Evolutionary conservation across 495 filamentous ascomycete species (phyloP).

Genomic region (Neurospora discreta): DNA sequence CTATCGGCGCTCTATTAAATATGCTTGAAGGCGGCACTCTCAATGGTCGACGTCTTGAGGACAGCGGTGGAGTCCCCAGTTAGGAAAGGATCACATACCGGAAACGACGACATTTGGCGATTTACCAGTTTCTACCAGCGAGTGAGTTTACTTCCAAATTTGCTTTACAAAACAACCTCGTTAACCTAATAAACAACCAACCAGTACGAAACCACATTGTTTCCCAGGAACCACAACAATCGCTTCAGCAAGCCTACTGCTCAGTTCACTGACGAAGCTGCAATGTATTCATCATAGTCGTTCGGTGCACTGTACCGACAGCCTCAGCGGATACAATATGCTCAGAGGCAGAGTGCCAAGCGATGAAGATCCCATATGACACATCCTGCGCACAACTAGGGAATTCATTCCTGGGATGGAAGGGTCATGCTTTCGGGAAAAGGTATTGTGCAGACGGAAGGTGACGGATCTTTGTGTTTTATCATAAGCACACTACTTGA

Average conservation of each 20-base stretch:
- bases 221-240: not conserved
- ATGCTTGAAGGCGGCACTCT: not conserved
- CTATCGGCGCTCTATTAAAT: not conserved
- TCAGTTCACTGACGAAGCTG: not conserved
- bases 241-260: not conserved
- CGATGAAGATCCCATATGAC: too few relatives aligned
- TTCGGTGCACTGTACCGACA: not conserved
- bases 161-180: not conserved
- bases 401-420: not conserved
- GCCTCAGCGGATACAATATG: not conserved
- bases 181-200: not conserved
- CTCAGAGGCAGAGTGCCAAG: not conserved
- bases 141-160: not conserved
- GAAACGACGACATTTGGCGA: not conserved
- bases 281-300: not conserved
- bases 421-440: not conserved
- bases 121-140: not conserved
- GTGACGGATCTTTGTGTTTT: too few relatives aligned
- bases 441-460: not conserved
- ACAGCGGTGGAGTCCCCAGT: not conserved
- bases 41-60: not conserved
- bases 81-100: not conserved
- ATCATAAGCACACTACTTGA: not conserved
- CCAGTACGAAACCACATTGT: not conserved
- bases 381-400: too few relatives aligned